A percentile compares a stretch with the other conserved stretches of the same genome.
Conservation (phyloP, 2,329 filamentous ascomycete species). For the Verticillium albo-atrum region DNA sequence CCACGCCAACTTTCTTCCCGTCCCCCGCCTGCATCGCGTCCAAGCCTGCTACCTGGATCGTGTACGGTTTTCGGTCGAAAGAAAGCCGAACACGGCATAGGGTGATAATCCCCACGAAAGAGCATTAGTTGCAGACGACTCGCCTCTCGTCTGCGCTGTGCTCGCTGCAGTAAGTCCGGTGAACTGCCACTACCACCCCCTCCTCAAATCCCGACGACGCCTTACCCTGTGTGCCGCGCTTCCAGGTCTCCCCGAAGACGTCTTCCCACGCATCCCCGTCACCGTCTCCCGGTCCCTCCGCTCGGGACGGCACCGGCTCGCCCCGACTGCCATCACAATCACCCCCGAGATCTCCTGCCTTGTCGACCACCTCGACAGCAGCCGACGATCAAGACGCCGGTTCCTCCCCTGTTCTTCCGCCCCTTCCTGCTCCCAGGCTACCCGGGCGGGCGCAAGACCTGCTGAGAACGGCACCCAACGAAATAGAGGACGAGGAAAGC, state of each 20-base stretch:
- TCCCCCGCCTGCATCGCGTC: background rate
- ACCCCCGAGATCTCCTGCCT: conserved; percentile 49
- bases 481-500: conserved; percentile 26
- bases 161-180: conserved; percentile 42
- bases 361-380: conserved; percentile 59
- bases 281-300: conserved; percentile 54
- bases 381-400: conserved; percentile 51
- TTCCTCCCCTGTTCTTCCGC: conserved; percentile 54
- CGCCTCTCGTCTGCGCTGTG: conserved; percentile 58
- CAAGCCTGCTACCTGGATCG: background rate
- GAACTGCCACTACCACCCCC: conserved; percentile 4
- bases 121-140: conserved; percentile 59
- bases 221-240: background rate
- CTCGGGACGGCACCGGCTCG: conserved; percentile 51
- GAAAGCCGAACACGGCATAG: background rate
- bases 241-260: conserved; percentile 46
- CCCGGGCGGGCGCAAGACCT: conserved; percentile 51
- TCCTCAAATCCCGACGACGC: background rate
- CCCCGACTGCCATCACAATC: conserved; percentile 28
- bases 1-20: background rate
- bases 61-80: background rate
- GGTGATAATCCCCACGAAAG: conserved; percentile 16
- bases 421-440: conserved; percentile 54
- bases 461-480: conserved; percentile 48
- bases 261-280: conserved; percentile 46